A percentile compares a stretch with the other conserved stretches of the same genome.
Evolutionary conservation across 352 stramenopile genomes (phyloP).

Genomic region (Plasmopara halstedii): DNA sequence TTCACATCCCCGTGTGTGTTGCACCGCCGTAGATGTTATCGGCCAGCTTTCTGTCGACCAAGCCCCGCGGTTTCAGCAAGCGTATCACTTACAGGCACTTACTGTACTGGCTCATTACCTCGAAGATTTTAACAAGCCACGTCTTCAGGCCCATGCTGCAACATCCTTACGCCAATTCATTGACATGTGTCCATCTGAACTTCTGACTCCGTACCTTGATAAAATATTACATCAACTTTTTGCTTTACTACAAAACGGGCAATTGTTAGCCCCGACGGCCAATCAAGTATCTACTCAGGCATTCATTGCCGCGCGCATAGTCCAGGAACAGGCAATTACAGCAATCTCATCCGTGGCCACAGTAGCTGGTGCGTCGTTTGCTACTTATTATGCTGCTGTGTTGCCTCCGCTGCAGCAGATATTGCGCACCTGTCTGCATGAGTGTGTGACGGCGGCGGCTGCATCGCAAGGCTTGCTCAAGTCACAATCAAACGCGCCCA

Average conservation of each 20-base stretch:
- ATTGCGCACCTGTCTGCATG: slow-evolving; percentile 52
- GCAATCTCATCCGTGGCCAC: slow-evolving; percentile 76
- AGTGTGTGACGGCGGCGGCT: slow-evolving; percentile 28
- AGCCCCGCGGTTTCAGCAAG: slow-evolving; percentile 67
- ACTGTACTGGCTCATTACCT: slow-evolving; percentile 59
- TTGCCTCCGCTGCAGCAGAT: slow-evolving; percentile 70
- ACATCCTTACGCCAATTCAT: slow-evolving; percentile 79
- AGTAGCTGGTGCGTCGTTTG: slow-evolving; percentile 50
- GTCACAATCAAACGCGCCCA: slow-evolving; percentile 24
- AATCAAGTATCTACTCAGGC: slow-evolving; percentile 13
- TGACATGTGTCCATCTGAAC: slow-evolving; percentile 60
- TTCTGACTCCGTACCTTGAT: slow-evolving; percentile 71
- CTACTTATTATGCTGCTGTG: slow-evolving; percentile 64
- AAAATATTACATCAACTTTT: slow-evolving; percentile 64
- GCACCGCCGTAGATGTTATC: slow-evolving; percentile 77
- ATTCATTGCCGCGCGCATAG: slow-evolving; percentile 36
- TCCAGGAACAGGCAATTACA: slow-evolving; percentile 76
- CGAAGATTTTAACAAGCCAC: slow-evolving; percentile 45
- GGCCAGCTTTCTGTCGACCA: slow-evolving; percentile 76
- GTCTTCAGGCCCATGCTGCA: slow-evolving; percentile 66
- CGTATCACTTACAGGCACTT: slow-evolving; percentile 61
- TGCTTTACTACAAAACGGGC: slow-evolving; percentile 41
- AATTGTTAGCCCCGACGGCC: slow-evolving; percentile 4
- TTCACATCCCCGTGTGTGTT: slow-evolving; percentile 70
- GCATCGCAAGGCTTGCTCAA: slow-evolving; percentile 15